Conservation (phyloP, 1,284 basidiomycete genomes). For the Rhizoctonia solani region DNA sequence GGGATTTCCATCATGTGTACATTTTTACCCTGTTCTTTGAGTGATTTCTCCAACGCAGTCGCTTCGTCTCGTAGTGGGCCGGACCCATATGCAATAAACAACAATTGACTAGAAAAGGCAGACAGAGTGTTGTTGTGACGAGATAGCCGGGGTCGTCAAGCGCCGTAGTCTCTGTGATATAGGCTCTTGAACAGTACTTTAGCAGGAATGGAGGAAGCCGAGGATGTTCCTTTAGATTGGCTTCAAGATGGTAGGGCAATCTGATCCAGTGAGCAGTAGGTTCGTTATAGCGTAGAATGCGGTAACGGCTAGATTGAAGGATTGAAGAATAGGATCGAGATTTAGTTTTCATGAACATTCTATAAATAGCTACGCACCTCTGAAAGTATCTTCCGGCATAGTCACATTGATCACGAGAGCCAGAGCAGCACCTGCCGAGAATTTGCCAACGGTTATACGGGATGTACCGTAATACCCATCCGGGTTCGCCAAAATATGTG, state of each 20-base stretch:
- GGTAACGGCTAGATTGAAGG: not conserved
- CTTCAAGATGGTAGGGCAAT: not conserved
- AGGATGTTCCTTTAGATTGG: not conserved
- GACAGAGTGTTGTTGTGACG: slow-evolving; percentile 1
- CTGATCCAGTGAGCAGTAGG: not conserved
- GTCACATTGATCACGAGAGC: slow-evolving; percentile 14
- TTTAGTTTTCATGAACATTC: no score
- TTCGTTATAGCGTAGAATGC: slow-evolving; percentile 8
- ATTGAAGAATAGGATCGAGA: not conserved
- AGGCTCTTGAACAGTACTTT: not conserved
- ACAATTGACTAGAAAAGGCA: slow-evolving; percentile 4
- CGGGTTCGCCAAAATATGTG: not conserved
- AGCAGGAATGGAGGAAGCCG: not conserved
- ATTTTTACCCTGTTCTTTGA: slow-evolving; percentile 7
- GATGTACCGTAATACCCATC: not conserved
- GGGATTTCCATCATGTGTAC: not conserved
- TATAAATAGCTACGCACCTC: no score
- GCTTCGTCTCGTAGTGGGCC: slow-evolving; percentile 1
- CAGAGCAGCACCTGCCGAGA: slow-evolving; percentile 13
- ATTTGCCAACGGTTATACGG: slow-evolving; percentile 6
- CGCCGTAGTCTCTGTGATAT: not conserved
- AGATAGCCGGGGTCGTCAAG: slow-evolving; percentile 15
- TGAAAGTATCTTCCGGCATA: slow-evolving; percentile 1
- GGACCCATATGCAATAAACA: slow-evolving; percentile 10
- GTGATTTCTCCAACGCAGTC: not conserved